These are phyloP conservation scores for Stentor coeruleus DNA, from an alignment of 73 alveolate species.

Conservation along the genomic window DNA sequence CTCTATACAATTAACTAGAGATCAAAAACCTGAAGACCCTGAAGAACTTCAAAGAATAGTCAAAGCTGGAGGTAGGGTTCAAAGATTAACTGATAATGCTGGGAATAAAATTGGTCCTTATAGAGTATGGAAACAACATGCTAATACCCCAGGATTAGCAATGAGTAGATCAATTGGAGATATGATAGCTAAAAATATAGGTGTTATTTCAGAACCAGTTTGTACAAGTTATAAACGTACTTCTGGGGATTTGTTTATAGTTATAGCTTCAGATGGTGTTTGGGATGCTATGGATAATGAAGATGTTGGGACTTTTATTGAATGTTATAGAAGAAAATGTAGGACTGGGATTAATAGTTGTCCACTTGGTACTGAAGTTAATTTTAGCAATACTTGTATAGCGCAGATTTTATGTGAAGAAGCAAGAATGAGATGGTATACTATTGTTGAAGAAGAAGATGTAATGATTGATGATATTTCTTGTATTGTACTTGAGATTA, in stretches of 20 bases:
- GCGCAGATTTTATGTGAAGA: constrained; percentile 22
- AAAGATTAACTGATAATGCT: background rate
- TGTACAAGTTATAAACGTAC: constrained; percentile 21
- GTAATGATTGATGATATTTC: constrained; percentile 38
- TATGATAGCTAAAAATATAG: constrained; percentile 13
- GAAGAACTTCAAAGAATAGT: constrained; percentile 24
- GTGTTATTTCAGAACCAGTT: constrained; percentile 35
- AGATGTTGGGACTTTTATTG: constrained; percentile 20
- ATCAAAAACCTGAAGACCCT: constrained; percentile 29
- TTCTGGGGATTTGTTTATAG: constrained; percentile 78
- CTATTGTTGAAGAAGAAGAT: constrained; percentile 21
- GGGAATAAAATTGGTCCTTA: constrained; percentile 27
- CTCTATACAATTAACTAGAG: constrained; percentile 27
- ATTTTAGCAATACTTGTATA: constrained; percentile 3
- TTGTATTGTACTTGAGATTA: constrained; percentile 7
- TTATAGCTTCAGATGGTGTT: constrained; percentile 65
- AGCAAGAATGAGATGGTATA: constrained; percentile 17
- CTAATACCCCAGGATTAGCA: constrained; percentile 26
- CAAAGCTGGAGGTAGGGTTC: constrained; percentile 18
- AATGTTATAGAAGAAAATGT: constrained; percentile 9
- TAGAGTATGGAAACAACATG: constrained; percentile 6
- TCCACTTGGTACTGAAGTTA: background rate
- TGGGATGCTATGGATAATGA: constrained; percentile 43
- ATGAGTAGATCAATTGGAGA: constrained; percentile 33
- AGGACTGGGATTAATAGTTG: background rate